phyloP scores from a whole-genome alignment of 2,329 filamentous ascomycete species.

The Clonostachys byssicola region DNA sequence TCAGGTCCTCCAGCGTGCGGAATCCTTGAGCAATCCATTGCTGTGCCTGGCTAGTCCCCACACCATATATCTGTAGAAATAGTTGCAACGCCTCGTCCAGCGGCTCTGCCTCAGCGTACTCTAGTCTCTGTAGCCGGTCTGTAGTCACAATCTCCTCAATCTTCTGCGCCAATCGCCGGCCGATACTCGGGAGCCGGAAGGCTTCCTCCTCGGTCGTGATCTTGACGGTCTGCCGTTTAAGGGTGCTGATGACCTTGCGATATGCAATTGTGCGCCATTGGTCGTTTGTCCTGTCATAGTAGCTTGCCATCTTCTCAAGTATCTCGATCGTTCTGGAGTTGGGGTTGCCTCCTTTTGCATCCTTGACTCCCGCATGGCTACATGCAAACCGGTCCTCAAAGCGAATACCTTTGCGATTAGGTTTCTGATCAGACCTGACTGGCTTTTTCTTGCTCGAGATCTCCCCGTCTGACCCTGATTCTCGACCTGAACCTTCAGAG shows the following conservation, averaged over 20 bases:
- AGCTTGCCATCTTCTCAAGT: conserved; percentile 72
- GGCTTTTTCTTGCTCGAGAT: conserved; percentile 3
- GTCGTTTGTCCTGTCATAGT: conserved; percentile 73
- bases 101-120: conserved; percentile 65
- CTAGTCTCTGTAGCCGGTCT: conserved; percentile 65
- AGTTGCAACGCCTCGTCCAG: conserved; percentile 59
- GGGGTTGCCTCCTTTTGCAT: conserved; percentile 49
- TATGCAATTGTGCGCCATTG: conserved; percentile 75
- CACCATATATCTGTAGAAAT: conserved; percentile 79
- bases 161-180: conserved; percentile 70
- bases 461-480: conserved; percentile 11
- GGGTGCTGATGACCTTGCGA: conserved; percentile 68
- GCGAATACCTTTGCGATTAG: conserved; percentile 18
- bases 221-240: conserved; percentile 60
- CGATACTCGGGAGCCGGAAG: conserved; percentile 62
- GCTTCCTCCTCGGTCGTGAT: conserved; percentile 70
- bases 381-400: conserved; percentile 51
- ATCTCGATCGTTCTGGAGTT: conserved; percentile 74
- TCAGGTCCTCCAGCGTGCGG: conserved; percentile 69
- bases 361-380: conserved; percentile 43
- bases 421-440: neutral
- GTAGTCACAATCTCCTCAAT: conserved; percentile 87
- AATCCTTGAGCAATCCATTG: conserved; percentile 75
- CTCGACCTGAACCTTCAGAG: conserved; percentile 8
- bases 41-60: conserved; percentile 64